Evolutionary conservation across 768 basidiomycete genomes (phyloP), one percentile per base, ranked within the genome.

Genomic region (Podaxis sp.): DNA sequence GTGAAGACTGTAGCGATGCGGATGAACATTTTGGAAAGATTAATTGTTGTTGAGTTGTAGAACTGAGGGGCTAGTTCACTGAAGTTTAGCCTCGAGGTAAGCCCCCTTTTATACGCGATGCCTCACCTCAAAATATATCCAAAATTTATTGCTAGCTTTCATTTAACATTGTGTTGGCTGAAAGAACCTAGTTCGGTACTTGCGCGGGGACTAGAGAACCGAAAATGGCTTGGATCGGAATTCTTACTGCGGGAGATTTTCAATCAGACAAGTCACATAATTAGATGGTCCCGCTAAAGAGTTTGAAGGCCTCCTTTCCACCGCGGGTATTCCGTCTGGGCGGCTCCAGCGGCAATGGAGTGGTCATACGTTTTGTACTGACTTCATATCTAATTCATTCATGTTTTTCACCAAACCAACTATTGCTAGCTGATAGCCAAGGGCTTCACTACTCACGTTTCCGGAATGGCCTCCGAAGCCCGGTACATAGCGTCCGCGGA

Each of bases 11-110:
- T 51, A 37, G 66, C 43, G 54, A 62, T 56, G 36, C 67, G 69
- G 57, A 57, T 50, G 56, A 69, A 66, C 70, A 71, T 68, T 36
- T 59, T 66, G 64, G 46, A 61, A n/a, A 58, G 49, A 56, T n/a
- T 46, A 50, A 56, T 47, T 38, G 61, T 33, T 62, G 57, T 53
- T 57, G 17, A 15, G n/a, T 64, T 57, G 61, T 55, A 37, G n/a
- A 43, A 25, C 37, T n/a, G 24, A 22, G 19, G 19, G 41, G 19
- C 49, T 50, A 37, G 29, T 22, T 50, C 4, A 47, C 19, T 36
- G 58, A 11, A 11, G 49, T 24, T 27, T 4, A 9, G 22, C 9
- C 19, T 24, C 19, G 7, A 12, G 24, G 25, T 27, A 12, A 9
- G 49, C 49, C 22, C 19, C 2, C 49, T 50, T 50, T 27, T 50